Percentiles rank a stretch among this genome's conserved stretches.
Evolutionary conservation across 139 green algal species (phyloP).

Genomic region (Chlorella ohadii): DNA sequence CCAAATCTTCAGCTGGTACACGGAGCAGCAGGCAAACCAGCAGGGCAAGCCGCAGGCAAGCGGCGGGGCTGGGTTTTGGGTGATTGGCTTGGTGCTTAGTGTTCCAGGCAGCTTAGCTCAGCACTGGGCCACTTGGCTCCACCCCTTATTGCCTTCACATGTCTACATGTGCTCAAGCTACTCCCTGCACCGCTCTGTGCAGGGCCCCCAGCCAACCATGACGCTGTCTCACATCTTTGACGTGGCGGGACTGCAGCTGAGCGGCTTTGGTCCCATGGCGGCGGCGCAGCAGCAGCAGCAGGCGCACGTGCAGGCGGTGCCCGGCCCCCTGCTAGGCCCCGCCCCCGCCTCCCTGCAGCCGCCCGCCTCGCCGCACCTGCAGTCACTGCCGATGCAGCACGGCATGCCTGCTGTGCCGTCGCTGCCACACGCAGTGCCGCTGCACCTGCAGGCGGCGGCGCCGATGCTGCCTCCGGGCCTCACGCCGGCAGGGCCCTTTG

Average conservation of each 20-base stretch:
- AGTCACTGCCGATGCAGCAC: no score
- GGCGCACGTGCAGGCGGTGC: slow-evolving; percentile 1
- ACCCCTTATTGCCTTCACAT: no score
- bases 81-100: background rate
- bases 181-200: background rate
- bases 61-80: no score
- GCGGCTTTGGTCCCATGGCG: background rate
- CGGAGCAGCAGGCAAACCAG: background rate
- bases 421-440: background rate
- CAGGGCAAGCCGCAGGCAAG: background rate
- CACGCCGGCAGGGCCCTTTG: slow-evolving; percentile 13
- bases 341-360: background rate
- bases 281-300: background rate
- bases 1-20: slow-evolving; percentile 22
- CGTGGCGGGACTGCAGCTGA: slow-evolving; percentile 3
- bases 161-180: no score
- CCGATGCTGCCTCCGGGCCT: slow-evolving; percentile 15
- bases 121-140: no score
- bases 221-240: slow-evolving; percentile 24
- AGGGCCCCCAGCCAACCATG: slow-evolving; percentile 1
- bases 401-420: no score
- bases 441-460: background rate
- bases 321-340: background rate
- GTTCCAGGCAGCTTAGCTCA: no score
- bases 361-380: background rate